These are phyloP conservation scores for Cryptococcus neoformans DNA, from an alignment of 1,284 basidiomycete species.

Conservation along the genomic window DNA sequence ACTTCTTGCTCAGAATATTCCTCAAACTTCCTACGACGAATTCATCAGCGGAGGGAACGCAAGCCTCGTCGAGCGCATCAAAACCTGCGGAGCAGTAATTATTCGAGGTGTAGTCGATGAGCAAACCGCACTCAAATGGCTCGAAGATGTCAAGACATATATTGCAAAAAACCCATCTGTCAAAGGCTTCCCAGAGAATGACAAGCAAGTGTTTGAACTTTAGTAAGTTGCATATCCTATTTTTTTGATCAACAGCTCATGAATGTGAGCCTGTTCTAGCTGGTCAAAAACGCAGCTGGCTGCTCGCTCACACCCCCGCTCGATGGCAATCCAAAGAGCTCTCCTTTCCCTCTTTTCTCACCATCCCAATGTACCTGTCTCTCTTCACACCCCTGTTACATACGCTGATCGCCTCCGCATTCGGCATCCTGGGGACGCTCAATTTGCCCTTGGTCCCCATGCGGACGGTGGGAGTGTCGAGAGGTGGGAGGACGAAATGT, in stretches of 20 bases:
- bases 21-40: conserved; percentile 56
- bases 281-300: conserved; percentile 62
- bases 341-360: conserved; percentile 63
- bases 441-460: conserved; percentile 70
- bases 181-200: conserved; percentile 62
- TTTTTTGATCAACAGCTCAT: background rate
- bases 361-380: conserved; percentile 49
- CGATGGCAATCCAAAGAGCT: conserved; percentile 56
- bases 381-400: conserved; percentile 60
- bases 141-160: conserved; percentile 59
- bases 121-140: conserved; percentile 61
- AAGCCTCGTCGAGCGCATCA: conserved; percentile 54
- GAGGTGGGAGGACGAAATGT: conserved; percentile 69
- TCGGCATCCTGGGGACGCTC: conserved; percentile 65
- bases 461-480: conserved; percentile 73
- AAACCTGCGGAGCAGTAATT: conserved; percentile 59
- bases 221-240: conserved; percentile 48
- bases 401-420: conserved; percentile 76
- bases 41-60: conserved; percentile 52
- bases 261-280: conserved; percentile 13
- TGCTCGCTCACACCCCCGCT: conserved; percentile 69
- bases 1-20: conserved; percentile 55
- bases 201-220: conserved; percentile 69
- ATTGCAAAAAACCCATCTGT: conserved; percentile 54
- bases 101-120: conserved; percentile 60